Evolutionary conservation across 2,329 filamentous ascomycete genomes (phyloP).

Genomic region (Ascochyta pisi): DNA sequence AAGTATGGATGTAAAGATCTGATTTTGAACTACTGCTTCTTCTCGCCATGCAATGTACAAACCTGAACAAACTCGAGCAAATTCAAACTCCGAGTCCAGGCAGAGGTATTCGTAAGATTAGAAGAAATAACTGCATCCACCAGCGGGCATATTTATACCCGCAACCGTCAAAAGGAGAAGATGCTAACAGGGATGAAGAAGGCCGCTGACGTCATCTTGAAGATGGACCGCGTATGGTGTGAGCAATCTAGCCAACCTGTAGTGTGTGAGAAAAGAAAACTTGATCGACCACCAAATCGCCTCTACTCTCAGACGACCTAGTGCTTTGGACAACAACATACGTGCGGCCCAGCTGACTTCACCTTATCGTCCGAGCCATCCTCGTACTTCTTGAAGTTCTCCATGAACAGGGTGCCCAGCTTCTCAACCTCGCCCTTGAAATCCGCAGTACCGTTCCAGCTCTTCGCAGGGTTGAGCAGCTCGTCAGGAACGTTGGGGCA

Average conservation of each 20-base stretch:
- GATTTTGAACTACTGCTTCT: neutral
- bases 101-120: slow-evolving; percentile 13
- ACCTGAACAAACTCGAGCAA: neutral
- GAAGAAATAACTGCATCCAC: slow-evolving; percentile 8
- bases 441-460: slow-evolving; percentile 84
- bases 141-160: slow-evolving; percentile 21
- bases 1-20: neutral
- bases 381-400: slow-evolving; percentile 98
- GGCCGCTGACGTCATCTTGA: slow-evolving; percentile 21
- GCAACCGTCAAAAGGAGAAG: slow-evolving; percentile 17
- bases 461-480: slow-evolving; percentile 91
- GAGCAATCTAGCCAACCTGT: slow-evolving; percentile 3
- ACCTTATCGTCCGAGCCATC: slow-evolving; percentile 68
- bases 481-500: slow-evolving; percentile 90
- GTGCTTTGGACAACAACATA: slow-evolving; percentile 49
- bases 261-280: slow-evolving; percentile 3
- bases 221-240: slow-evolving; percentile 15
- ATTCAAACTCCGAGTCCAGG: slow-evolving; percentile 10
- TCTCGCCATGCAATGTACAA: slow-evolving; percentile 3
- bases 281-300: slow-evolving; percentile 8
- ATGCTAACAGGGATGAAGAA: slow-evolving; percentile 5
- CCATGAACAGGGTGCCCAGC: slow-evolving; percentile 85
- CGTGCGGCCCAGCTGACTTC: slow-evolving; percentile 33
- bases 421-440: slow-evolving; percentile 91
- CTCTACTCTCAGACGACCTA: slow-evolving; percentile 16